Percentiles rank a stretch among this genome's conserved stretches.
Conservation (phyloP, 2,329 filamentous ascomycete species). For the Podosphaera xanthii region DNA sequence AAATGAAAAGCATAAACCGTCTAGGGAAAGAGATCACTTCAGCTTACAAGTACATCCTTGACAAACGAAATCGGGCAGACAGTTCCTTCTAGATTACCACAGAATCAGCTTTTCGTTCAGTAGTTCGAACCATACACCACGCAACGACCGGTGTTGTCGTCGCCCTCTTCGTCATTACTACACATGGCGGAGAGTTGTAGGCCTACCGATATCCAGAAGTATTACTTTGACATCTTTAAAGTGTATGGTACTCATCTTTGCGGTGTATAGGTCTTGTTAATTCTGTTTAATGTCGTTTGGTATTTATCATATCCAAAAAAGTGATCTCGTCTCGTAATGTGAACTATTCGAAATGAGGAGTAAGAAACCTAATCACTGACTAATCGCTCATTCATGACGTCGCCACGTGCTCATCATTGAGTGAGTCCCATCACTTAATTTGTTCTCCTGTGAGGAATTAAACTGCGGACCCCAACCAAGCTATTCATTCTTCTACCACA, state of each 20-base stretch:
- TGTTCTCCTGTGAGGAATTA: not conserved
- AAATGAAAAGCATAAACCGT: not conserved
- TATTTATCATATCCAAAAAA: too few species aligned
- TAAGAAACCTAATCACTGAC: not conserved
- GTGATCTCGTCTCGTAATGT: too few species aligned
- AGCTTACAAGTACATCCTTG: slow-evolving; percentile 56
- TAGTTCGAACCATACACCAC: slow-evolving; percentile 1
- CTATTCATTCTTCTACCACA: too few species aligned
- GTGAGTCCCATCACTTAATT: not conserved
- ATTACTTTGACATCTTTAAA: slow-evolving; percentile 8
- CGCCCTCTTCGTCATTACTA: too few species aligned
- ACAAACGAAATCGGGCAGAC: slow-evolving; percentile 70
- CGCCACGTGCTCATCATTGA: not conserved
- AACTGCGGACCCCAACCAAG: not conserved
- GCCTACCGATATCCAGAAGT: slow-evolving; percentile 17
- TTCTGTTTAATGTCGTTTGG: not conserved
- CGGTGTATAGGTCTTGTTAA: not conserved
- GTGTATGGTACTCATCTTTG: not conserved
- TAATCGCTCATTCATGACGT: not conserved
- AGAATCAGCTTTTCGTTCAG: slow-evolving; percentile 5
- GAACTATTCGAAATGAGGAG: not conserved
- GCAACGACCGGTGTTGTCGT: slow-evolving; percentile 2
- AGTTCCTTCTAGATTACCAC: slow-evolving; percentile 40
- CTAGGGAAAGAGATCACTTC: not conserved
- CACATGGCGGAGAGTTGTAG: too few species aligned